These are phyloP conservation scores for Heterobasidion occidentale DNA, from an alignment of 1,284 basidiomycete species.

Conservation along the genomic window DNA sequence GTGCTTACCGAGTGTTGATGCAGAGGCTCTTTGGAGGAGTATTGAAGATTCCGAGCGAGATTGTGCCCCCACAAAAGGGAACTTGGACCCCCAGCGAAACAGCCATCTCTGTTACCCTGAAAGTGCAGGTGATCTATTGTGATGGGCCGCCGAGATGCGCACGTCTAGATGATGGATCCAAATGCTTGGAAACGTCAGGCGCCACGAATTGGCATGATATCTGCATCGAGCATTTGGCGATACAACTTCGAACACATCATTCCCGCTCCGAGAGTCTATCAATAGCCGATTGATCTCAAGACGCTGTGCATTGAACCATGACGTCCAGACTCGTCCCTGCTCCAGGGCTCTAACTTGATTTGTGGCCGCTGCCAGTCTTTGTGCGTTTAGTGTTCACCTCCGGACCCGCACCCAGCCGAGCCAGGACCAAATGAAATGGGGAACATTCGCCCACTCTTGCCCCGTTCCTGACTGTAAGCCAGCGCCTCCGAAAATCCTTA, in stretches of 20 bases:
- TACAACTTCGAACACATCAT: background rate
- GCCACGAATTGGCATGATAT: background rate
- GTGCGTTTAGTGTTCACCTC: background rate
- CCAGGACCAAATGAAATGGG: background rate
- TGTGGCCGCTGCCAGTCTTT: constrained; percentile 2
- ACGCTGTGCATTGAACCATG: background rate
- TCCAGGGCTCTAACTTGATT: constrained; percentile 11
- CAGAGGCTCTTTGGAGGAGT: too few species aligned
- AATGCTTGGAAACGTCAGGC: background rate
- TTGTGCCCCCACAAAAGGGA: too few species aligned
- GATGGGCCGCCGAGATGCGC: background rate
- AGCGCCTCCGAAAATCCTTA: constrained; percentile 20
- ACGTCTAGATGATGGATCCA: background rate
- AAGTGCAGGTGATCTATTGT: background rate
- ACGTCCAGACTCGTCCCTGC: background rate
- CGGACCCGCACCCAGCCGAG: constrained; percentile 8
- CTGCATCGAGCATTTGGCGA: background rate
- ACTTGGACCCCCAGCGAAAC: too few species aligned
- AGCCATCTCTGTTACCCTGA: too few species aligned
- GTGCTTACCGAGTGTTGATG: too few species aligned
- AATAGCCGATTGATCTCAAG: background rate
- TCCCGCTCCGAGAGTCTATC: background rate
- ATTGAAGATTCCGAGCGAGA: too few species aligned
- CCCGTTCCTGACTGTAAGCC: constrained; percentile 10
- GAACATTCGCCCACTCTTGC: constrained; percentile 4